Evolutionary conservation across 83 land plant genomes (phyloP).

Genomic region (Picea abies): DNA sequence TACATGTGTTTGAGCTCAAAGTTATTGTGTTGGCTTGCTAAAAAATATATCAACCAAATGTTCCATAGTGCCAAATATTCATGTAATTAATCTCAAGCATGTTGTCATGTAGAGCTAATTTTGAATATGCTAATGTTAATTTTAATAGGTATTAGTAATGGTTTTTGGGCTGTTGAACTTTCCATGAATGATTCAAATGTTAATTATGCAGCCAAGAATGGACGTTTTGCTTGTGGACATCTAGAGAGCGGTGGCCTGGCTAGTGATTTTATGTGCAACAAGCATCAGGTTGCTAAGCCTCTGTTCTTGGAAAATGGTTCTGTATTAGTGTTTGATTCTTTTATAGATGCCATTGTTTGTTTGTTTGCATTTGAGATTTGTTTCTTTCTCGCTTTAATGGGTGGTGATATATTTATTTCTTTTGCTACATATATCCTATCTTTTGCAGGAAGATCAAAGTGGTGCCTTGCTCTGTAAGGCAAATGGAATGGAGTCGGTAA

Average conservation of each 20-base stretch:
- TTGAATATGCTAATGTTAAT: no score
- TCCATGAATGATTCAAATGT: neutral
- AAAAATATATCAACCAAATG: no score
- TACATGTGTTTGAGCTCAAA: no score
- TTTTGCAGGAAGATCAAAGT: constrained; percentile 4
- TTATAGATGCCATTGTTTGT: neutral
- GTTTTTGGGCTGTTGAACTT: neutral
- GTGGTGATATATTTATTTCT: neutral
- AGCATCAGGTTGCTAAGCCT: neutral
- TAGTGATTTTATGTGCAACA: neutral
- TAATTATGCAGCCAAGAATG: neutral
- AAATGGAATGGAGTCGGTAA: neutral
- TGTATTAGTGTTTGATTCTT: neutral
- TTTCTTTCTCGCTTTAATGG: neutral
- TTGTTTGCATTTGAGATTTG: neutral
- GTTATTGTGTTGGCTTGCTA: no score
- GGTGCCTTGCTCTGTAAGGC: neutral
- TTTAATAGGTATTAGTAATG: neutral
- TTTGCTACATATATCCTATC: neutral
- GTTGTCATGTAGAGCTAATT: no score
- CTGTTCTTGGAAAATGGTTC: neutral
- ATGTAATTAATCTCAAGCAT: no score
- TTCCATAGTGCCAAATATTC: no score
- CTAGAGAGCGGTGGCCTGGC: neutral
- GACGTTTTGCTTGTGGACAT: no score